Evolutionary conservation across 306 rosid genomes (phyloP).

Genomic region (Acacia acuminata): DNA sequence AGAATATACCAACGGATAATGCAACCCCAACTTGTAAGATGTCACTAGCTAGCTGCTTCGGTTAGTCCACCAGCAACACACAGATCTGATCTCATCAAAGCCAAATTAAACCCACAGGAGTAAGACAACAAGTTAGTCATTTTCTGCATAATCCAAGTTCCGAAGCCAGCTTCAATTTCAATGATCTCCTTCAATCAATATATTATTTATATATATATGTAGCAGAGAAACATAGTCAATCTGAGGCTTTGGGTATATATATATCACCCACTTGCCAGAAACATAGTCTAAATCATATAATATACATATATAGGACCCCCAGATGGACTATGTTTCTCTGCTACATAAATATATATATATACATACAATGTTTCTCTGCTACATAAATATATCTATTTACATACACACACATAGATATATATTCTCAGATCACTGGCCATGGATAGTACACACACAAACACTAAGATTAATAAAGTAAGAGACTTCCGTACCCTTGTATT

Average conservation of each 20-base stretch:
- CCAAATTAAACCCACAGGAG: constrained; percentile 31
- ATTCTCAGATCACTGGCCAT: neutral
- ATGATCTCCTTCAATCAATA: constrained; percentile 26
- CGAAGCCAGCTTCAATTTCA: constrained; percentile 47
- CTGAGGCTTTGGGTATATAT: neutral
- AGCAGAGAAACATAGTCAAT: too few relatives aligned
- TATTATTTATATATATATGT: neutral
- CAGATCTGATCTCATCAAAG: constrained; percentile 21
- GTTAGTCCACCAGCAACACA: constrained; percentile 55
- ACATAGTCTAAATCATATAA: neutral
- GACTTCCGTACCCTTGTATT: constrained; percentile 5
- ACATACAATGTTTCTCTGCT: too few relatives aligned
- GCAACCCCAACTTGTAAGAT: constrained; percentile 27
- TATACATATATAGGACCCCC: neutral
- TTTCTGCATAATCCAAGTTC: constrained; percentile 34
- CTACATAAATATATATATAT: too few relatives aligned
- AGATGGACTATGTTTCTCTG: too few relatives aligned
- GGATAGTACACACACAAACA: neutral
- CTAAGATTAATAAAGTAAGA: neutral
- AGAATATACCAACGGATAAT: neutral
- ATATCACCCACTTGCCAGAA: constrained; percentile 7
- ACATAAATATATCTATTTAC: too few relatives aligned
- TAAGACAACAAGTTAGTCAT: constrained; percentile 23
- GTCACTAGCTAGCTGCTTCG: constrained; percentile 1
- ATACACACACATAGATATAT: too few relatives aligned